Base-by-base conservation (phyloP, 1,284 basidiomycete genomes). In the Leccinum fallax region DNA sequence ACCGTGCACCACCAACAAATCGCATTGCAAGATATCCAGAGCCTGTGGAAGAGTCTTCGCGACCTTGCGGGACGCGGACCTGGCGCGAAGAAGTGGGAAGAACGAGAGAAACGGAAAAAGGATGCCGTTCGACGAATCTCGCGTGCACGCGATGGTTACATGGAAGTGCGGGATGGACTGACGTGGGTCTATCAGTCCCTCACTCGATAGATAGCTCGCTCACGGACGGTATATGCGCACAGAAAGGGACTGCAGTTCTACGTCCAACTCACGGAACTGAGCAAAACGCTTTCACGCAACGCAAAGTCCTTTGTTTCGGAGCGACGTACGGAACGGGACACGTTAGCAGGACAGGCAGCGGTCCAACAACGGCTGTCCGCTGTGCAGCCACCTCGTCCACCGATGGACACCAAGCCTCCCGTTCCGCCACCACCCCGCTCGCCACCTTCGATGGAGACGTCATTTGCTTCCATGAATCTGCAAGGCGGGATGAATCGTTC, bases 221-320 rank as follows among this genome's bases (percentile, higher is more conserved):
- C 60, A 61, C 59, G 60, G 24, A 43, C 4, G 0, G 11, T 9
- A 28, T 52, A 28, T 52, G 26, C 24, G 16, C 15, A 49, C 58
- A 93, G 89, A 19, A 96, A 95, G 74, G 97, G 95, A 0, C 78
- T 93, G 3, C 87, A 89, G 55, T 99, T 97, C 76, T 98, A 98
- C 75, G 81, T 80, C 5, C 93, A 96, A 65, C 81, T 98, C n/a
- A 84, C 82, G 1, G 86, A 87, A 43, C 77, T 97, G 32, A 82
- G 88, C 3, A 73, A 78, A 0, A 83, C 81, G 8, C 81, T 98
- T 7, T 80, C 82, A 57, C 77, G 81, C 6, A 88, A 88, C 64
- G 85, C 87, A 2, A 84, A 82, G 55, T 75, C 79, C 0, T 97
- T 90, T 68, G 80, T 93, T 4, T 76, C 80, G 0, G 79, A 82